Evolutionary conservation across 2,329 filamentous ascomycete species (phyloP).

Genomic region (Epicoccum sorghinum): DNA sequence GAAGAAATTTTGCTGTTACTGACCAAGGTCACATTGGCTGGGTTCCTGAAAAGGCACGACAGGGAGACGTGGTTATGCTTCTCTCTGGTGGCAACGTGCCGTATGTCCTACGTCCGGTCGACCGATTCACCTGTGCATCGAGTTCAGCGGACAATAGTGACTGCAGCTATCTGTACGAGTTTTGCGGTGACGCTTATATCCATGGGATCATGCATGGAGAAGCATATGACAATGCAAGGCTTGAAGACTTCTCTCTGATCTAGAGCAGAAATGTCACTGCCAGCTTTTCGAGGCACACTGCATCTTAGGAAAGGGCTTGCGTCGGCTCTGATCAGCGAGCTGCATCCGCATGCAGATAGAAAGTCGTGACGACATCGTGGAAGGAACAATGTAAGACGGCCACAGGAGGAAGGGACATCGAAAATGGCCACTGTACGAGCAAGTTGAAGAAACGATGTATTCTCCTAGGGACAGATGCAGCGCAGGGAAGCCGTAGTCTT

Average conservation of each 20-base stretch:
- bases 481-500: too few relatives aligned
- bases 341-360: too few relatives aligned
- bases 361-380: too few relatives aligned
- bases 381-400: too few relatives aligned
- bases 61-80: neutral
- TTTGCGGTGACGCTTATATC: neutral
- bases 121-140: neutral
- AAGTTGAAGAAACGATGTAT: too few relatives aligned
- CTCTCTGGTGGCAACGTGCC: constrained; percentile 4
- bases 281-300: too few relatives aligned
- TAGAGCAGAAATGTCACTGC: neutral
- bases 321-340: too few relatives aligned
- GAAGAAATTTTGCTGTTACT: neutral
- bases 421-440: too few relatives aligned
- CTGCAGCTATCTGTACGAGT: neutral
- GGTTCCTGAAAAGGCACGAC: neutral
- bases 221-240: neutral
- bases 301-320: too few relatives aligned
- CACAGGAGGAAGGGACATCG: too few relatives aligned
- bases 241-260: neutral
- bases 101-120: neutral
- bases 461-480: too few relatives aligned
- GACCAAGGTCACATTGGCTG: neutral
- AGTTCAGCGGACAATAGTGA: neutral
- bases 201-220: constrained; percentile 2